Conservation (phyloP, 495 filamentous ascomycete genomes). For the Annulohypoxylon maeteangense region DNA sequence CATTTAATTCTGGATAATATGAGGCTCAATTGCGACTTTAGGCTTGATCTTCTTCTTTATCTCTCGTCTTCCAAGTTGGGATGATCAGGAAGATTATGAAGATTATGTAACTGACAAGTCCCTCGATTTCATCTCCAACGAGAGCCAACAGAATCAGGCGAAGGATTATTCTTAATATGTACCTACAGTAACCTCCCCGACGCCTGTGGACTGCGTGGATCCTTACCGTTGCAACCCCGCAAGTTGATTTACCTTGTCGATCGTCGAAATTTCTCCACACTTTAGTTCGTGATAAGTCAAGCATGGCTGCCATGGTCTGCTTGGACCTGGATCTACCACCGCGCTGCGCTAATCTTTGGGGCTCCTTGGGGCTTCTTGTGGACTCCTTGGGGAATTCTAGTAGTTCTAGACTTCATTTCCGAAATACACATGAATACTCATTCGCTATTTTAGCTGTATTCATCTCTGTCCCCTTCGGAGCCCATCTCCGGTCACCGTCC, state of each 20-base stretch:
- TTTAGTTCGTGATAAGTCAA: constrained; percentile 21
- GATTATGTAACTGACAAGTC: constrained; percentile 11
- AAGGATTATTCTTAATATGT: constrained; percentile 36
- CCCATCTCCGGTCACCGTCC: constrained; percentile 35
- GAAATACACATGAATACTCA: constrained; percentile 14
- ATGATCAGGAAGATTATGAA: background rate
- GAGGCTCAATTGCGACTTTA: constrained; percentile 43
- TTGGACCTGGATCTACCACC: constrained; percentile 23
- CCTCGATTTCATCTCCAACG: constrained; percentile 12
- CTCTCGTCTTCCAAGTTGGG: constrained; percentile 26
- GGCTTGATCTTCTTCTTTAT: constrained; percentile 31
- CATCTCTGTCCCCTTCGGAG: constrained; percentile 35
- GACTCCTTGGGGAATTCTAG: constrained; percentile 3
- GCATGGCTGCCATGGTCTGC: constrained; percentile 25
- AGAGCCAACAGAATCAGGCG: constrained; percentile 20
- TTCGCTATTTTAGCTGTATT: constrained; percentile 21
- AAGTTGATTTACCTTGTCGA: constrained; percentile 29
- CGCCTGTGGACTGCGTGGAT: constrained; percentile 4
- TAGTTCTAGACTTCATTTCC: constrained; percentile 42
- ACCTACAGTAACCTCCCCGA: constrained; percentile 33
- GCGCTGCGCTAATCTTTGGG: constrained; percentile 21
- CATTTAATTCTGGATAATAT: constrained; percentile 44
- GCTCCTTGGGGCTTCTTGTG: background rate
- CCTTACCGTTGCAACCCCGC: constrained; percentile 34
- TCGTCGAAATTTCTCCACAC: constrained; percentile 38